Conservation (phyloP, 2,329 filamentous ascomycete genomes). For the Ophiognomonia clavigignenti-juglandacearum region DNA sequence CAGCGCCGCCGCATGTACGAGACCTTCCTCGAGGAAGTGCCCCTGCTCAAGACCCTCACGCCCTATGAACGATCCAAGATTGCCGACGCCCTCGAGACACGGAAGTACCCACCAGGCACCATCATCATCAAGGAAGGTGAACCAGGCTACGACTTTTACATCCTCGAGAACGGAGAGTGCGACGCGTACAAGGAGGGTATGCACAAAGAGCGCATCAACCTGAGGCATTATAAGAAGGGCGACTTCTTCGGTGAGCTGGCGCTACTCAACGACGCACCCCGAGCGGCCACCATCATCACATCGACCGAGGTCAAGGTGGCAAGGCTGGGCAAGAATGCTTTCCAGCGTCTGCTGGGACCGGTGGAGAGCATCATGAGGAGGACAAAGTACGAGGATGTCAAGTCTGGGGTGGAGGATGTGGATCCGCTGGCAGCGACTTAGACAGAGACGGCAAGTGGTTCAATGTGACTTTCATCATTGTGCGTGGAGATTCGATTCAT, state of each 20-base stretch:
- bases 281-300: conserved; percentile 83
- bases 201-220: conserved; percentile 45
- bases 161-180: conserved; percentile 82
- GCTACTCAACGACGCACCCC: conserved; percentile 85
- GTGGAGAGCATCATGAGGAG: conserved; percentile 93
- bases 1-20: conserved; percentile 96
- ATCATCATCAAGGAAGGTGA: conserved; percentile 90
- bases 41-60: conserved; percentile 75
- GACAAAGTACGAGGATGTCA: conserved; percentile 57
- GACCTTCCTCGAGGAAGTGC: conserved; percentile 90
- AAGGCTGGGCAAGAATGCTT: conserved; percentile 86
- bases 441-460: conserved; percentile 16
- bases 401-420: conserved; percentile 60
- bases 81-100: conserved; percentile 88
- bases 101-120: conserved; percentile 75
- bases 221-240: conserved; percentile 82
- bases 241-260: conserved; percentile 98
- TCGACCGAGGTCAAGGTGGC: conserved; percentile 89
- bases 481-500: conserved; percentile 8
- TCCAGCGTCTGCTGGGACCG: conserved; percentile 86
- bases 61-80: conserved; percentile 96
- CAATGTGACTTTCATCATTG: conserved; percentile 1
- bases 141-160: conserved; percentile 84
- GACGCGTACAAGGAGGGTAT: conserved; percentile 78
- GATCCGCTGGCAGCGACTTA: conserved; percentile 53